phyloP scores from a whole-genome alignment of 768 basidiomycete genomes.

The Boletus rufocinnamomeus region DNA sequence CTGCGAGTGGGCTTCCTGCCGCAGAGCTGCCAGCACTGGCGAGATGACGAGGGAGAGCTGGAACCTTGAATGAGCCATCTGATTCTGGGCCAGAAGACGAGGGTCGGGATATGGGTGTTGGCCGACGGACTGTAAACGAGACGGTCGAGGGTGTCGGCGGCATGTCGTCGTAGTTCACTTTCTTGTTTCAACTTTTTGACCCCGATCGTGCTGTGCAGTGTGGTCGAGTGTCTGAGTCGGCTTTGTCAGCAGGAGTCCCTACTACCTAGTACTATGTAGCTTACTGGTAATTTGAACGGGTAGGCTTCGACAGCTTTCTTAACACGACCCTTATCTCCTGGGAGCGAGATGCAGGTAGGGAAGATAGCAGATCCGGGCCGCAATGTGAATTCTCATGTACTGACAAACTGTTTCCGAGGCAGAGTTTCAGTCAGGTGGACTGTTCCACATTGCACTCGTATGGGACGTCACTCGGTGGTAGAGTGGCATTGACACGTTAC shows the following conservation, averaged over 20 bases:
- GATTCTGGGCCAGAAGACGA: conserved; percentile 66
- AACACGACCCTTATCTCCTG: conserved; percentile 6
- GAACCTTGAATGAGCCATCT: conserved; percentile 57
- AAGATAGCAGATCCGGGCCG: not conserved
- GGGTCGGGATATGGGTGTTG: conserved; percentile 66
- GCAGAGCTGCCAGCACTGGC: conserved; percentile 40
- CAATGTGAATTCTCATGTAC: not conserved
- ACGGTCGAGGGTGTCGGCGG: conserved; percentile 46
- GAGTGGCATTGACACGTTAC: not conserved
- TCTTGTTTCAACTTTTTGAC: too few species aligned
- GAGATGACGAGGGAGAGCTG: conserved; percentile 62
- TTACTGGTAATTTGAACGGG: not conserved
- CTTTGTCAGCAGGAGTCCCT: conserved; percentile 6
- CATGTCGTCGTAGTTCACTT: conserved; percentile 18
- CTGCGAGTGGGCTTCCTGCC: conserved; percentile 57
- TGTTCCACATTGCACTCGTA: not conserved
- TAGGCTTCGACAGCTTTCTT: not conserved
- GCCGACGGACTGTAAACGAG: conserved; percentile 85
- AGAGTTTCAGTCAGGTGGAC: too few species aligned
- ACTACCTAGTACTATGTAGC: too few species aligned
- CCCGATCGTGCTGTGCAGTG: not conserved
- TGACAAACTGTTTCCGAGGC: not conserved
- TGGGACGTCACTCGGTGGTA: not conserved
- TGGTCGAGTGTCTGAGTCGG: too few species aligned
- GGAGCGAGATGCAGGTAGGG: not conserved